A percentile compares a stretch with the other conserved stretches of the same genome.
Evolutionary conservation across 805 yeast genomes (phyloP).

Genomic region (Saturnispora dispora): DNA sequence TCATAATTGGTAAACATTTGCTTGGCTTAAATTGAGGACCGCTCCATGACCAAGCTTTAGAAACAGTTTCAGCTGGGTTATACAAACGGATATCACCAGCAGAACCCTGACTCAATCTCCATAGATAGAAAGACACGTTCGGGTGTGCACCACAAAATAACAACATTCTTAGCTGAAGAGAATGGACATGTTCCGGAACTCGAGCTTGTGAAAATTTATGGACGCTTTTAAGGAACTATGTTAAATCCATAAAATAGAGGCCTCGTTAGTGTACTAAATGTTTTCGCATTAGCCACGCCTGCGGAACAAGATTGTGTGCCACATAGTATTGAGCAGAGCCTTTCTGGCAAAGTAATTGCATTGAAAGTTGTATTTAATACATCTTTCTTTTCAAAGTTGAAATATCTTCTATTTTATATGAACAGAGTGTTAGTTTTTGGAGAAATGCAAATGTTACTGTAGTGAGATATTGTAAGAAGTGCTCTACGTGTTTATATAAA

Average conservation of each 20-base stretch:
- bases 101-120: constrained; percentile 37
- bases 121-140: constrained; percentile 48
- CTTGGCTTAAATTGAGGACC: constrained; percentile 3
- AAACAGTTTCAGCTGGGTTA: constrained; percentile 28
- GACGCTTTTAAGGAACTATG: not conserved
- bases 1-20: not conserved
- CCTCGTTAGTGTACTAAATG: not conserved
- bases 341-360: not conserved
- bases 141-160: constrained; percentile 40
- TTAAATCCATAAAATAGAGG: not conserved
- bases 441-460: too few relatives aligned
- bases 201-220: not conserved
- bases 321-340: not conserved
- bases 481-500: not conserved
- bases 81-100: constrained; percentile 36
- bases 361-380: not conserved
- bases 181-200: not conserved
- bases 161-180: not conserved
- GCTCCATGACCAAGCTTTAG: not conserved
- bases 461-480: too few relatives aligned
- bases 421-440: too few relatives aligned
- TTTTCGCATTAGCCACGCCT: not conserved
- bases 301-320: not conserved
- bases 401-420: too few relatives aligned
- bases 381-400: not conserved